Evolutionary conservation across 352 stramenopile genomes (phyloP).

Genomic region (Phytophthora kernoviae): DNA sequence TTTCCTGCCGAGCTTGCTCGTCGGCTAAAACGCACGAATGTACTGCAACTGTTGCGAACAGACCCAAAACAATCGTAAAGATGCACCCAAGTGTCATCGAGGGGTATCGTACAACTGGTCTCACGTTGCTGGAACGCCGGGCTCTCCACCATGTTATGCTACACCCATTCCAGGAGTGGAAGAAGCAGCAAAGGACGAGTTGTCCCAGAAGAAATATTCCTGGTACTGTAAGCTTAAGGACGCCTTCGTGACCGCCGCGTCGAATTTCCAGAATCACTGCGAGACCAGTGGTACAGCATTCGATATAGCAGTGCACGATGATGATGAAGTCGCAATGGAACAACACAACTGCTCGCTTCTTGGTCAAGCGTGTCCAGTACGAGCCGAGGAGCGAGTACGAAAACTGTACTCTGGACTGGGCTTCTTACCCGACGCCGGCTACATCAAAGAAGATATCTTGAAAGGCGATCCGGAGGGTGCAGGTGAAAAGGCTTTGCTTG

Average conservation of each 20-base stretch:
- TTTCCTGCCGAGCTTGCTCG: conserved; percentile 75
- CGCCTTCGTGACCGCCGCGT: conserved; percentile 44
- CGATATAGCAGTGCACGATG: background rate
- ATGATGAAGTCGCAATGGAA: background rate
- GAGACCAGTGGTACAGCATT: conserved; percentile 3
- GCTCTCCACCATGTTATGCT: conserved; percentile 82
- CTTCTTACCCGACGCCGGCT: conserved; percentile 52
- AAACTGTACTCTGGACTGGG: conserved; percentile 62
- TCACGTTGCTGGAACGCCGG: conserved; percentile 87
- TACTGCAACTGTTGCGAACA: conserved; percentile 80
- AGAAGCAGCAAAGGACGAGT: conserved; percentile 80
- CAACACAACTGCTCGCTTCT: conserved; percentile 43
- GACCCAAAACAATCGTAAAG: conserved; percentile 70
- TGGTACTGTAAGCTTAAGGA: conserved; percentile 88
- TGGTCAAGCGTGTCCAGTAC: conserved; percentile 57
- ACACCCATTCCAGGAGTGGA: conserved; percentile 64
- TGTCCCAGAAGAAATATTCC: conserved; percentile 76
- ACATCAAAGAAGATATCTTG: conserved; percentile 59
- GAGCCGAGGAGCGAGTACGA: conserved; percentile 40
- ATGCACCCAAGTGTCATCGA: conserved; percentile 88
- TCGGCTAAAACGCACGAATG: conserved; percentile 90
- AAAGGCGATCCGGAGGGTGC: conserved; percentile 72
- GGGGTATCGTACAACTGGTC: conserved; percentile 54
- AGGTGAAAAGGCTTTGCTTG: conserved; percentile 61
- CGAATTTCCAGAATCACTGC: conserved; percentile 38